Evolutionary conservation across 495 filamentous ascomycete genomes (phyloP).

Genomic region (Penicillium argentinense): DNA sequence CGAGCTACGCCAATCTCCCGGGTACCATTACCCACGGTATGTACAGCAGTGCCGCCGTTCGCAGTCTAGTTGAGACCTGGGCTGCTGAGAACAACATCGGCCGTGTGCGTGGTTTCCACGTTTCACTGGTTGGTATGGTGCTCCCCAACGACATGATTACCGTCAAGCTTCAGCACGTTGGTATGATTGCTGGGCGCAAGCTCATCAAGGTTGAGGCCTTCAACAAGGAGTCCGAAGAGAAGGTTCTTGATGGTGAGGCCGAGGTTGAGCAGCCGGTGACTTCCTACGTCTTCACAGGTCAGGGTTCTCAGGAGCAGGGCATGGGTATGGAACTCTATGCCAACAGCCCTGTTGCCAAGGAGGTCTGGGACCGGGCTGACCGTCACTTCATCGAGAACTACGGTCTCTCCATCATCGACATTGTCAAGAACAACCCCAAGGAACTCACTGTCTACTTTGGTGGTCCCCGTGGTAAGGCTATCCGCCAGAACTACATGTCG

Average conservation of each 20-base stretch:
- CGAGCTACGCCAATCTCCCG: slow-evolving; percentile 88
- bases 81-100: slow-evolving; percentile 98
- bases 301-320: slow-evolving; percentile 96
- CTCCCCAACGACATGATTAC: slow-evolving; percentile 92
- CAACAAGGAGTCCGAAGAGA: slow-evolving; percentile 93
- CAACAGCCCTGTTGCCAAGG: slow-evolving; percentile 87
- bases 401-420: slow-evolving; percentile 95
- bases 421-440: slow-evolving; percentile 99
- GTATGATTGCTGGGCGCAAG: slow-evolving; percentile 97
- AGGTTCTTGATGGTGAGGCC: slow-evolving; percentile 90
- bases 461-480: slow-evolving; percentile 93
- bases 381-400: slow-evolving; percentile 99
- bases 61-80: slow-evolving; percentile 98
- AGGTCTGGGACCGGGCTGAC: slow-evolving; percentile 98
- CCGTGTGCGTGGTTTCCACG: slow-evolving; percentile 94
- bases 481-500: slow-evolving; percentile 97
- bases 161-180: slow-evolving; percentile 91
- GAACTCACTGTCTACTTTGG: slow-evolving; percentile 99
- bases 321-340: slow-evolving; percentile 99
- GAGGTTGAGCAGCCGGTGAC: slow-evolving; percentile 99
- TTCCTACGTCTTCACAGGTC: slow-evolving; percentile 96
- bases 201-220: slow-evolving; percentile 97
- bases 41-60: slow-evolving; percentile 98
- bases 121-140: slow-evolving; percentile 95
- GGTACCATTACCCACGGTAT: slow-evolving; percentile 99